phyloP scores from a whole-genome alignment of 1,139 yeast species.

The Meyerozyma guilliermondii region DNA sequence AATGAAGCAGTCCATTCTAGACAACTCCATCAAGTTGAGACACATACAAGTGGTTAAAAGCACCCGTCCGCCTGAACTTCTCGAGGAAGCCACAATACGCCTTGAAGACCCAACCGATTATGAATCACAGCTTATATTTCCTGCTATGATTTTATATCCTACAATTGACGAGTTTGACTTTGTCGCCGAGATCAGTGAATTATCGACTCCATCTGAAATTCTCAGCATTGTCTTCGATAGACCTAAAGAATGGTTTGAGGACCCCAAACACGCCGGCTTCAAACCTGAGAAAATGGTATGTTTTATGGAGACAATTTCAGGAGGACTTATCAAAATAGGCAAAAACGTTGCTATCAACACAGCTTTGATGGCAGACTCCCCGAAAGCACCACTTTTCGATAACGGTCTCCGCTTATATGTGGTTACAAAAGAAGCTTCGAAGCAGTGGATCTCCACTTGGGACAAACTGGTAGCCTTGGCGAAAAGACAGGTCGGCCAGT shows the following conservation, averaged over 20 bases:
- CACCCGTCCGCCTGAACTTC: slow-evolving; percentile 43
- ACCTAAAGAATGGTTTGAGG: slow-evolving; percentile 69
- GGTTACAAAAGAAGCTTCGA: slow-evolving; percentile 68
- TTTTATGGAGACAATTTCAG: slow-evolving; percentile 75
- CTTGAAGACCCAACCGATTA: slow-evolving; percentile 71
- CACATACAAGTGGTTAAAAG: slow-evolving; percentile 47
- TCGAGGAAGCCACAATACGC: slow-evolving; percentile 43
- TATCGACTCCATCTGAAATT: slow-evolving; percentile 57
- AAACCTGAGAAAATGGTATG: slow-evolving; percentile 57
- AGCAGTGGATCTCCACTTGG: slow-evolving; percentile 65
- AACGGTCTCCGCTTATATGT: slow-evolving; percentile 67
- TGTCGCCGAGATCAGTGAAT: slow-evolving; percentile 67
- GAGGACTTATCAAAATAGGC: slow-evolving; percentile 85
- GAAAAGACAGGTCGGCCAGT: slow-evolving; percentile 25
- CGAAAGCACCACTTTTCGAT: slow-evolving; percentile 77
- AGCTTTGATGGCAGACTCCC: slow-evolving; percentile 56
- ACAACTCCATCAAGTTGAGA: slow-evolving; percentile 53
- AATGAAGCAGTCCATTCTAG: slow-evolving; percentile 33
- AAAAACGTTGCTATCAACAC: slow-evolving; percentile 65
- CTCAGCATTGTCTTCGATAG: slow-evolving; percentile 53
- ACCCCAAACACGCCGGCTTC: slow-evolving; percentile 59
- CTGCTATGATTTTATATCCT: slow-evolving; percentile 80
- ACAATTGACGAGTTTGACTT: slow-evolving; percentile 81
- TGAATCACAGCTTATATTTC: slow-evolving; percentile 74
- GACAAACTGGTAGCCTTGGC: slow-evolving; percentile 59